Percentiles rank a stretch among this genome's conserved stretches.
Evolutionary conservation across 2,329 filamentous ascomycete genomes (phyloP).

Genomic region (Sclerotinia borealis): DNA sequence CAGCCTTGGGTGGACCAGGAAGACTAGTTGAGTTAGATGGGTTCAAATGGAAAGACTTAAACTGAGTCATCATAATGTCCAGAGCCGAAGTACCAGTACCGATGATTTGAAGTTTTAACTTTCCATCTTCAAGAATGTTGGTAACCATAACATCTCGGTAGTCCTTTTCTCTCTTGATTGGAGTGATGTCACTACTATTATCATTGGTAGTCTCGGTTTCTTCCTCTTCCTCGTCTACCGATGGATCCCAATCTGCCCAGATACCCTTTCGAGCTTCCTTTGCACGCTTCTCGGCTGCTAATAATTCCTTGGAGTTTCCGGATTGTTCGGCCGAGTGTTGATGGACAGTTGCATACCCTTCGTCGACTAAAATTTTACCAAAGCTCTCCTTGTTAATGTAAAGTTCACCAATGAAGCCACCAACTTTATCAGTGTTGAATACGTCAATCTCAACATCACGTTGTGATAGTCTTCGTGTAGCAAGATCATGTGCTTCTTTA

Average conservation of each 20-base stretch:
- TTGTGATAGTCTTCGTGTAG: constrained; percentile 82
- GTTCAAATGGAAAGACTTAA: constrained; percentile 85
- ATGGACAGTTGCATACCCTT: constrained; percentile 88
- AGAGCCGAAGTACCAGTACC: constrained; percentile 80
- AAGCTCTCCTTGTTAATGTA: constrained; percentile 96
- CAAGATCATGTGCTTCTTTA: constrained; percentile 88
- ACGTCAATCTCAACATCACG: constrained; percentile 95
- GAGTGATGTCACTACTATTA: constrained; percentile 45
- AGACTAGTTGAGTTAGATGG: constrained; percentile 72
- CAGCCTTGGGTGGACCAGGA: constrained; percentile 73
- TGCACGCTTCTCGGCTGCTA: constrained; percentile 79
- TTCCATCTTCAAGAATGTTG: constrained; percentile 75
- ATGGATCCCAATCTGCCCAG: constrained; percentile 93
- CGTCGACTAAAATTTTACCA: constrained; percentile 85
- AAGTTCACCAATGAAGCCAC: constrained; percentile 92
- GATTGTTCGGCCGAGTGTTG: constrained; percentile 94
- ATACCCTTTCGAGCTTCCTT: constrained; percentile 84
- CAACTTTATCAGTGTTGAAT: constrained; percentile 90
- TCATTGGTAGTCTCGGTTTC: constrained; percentile 46
- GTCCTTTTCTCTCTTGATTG: constrained; percentile 64
- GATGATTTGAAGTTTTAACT: constrained; percentile 85
- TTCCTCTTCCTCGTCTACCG: constrained; percentile 64
- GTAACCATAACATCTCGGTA: constrained; percentile 94
- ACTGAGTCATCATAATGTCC: constrained; percentile 82
- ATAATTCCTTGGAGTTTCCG: constrained; percentile 79